A percentile compares a stretch with the other conserved stretches of the same genome.
phyloP scores from a whole-genome alignment of 2,329 filamentous ascomycete genomes.

The Tolypocladium amazonense region DNA sequence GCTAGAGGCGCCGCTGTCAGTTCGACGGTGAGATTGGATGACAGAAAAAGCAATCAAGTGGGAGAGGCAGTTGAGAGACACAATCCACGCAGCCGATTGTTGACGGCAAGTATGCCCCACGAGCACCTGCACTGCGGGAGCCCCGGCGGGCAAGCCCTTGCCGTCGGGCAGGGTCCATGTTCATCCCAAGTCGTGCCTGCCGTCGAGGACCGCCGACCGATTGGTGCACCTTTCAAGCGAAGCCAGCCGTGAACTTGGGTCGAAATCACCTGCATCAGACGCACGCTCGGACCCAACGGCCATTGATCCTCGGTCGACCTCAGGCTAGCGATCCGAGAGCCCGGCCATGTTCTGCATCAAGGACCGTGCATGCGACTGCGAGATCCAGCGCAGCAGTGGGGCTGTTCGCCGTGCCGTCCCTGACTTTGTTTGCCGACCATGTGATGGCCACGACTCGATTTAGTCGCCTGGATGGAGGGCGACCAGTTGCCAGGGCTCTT shows the following conservation, averaged over 20 bases:
- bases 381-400: neutral
- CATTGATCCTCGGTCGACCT: neutral
- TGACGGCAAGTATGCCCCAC: neutral
- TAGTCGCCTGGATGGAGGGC: no score
- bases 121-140: neutral
- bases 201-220: neutral
- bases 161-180: neutral
- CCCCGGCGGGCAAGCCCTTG: neutral
- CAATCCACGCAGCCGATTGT: neutral
- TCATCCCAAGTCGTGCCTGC: neutral
- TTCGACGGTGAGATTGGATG: neutral
- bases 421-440: neutral
- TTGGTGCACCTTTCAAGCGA: neutral
- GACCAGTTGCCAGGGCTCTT: neutral
- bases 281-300: neutral
- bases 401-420: neutral
- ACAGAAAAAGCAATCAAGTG: neutral
- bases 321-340: neutral
- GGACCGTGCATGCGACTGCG: neutral
- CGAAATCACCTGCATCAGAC: neutral
- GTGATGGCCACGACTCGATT: neutral
- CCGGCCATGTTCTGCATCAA: neutral
- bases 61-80: neutral
- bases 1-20: neutral
- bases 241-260: neutral